A percentile compares a stretch with the other conserved stretches of the same genome.
These are phyloP conservation scores for Arctium lappa DNA, from an alignment of 129 eudicot genomes.

Conservation along the genomic window DNA sequence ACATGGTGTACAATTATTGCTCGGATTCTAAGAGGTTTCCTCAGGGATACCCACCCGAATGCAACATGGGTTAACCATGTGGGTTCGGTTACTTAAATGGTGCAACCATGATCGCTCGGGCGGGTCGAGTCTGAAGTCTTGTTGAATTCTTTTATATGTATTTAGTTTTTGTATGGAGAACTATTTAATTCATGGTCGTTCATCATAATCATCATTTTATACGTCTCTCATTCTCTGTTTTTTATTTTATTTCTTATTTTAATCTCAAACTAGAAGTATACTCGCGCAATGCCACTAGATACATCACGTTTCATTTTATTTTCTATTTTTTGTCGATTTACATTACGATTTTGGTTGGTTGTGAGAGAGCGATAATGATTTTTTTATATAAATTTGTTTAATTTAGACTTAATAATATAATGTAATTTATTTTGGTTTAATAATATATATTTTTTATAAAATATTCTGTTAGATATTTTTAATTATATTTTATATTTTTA, in stretches of 20 bases:
- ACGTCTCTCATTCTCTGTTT: not conserved
- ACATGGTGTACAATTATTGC: slow-evolving; percentile 56
- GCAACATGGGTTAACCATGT: slow-evolving; percentile 11
- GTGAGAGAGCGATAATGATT: no score
- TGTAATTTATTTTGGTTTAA: no score
- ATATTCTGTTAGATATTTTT: no score
- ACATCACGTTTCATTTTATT: no score
- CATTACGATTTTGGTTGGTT: no score
- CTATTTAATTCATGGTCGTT: not conserved
- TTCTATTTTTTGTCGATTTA: no score
- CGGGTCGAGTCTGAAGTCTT: not conserved
- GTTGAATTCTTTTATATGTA: not conserved
- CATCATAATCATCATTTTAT: not conserved
- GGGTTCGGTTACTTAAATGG: not conserved
- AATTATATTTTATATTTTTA: no score
- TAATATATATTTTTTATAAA: no score
- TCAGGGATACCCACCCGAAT: slow-evolving; percentile 44
- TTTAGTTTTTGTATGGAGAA: not conserved
- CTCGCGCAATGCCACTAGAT: no score
- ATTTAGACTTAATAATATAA: no score
- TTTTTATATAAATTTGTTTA: no score
- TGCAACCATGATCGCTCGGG: not conserved
- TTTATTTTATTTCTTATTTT: not conserved
- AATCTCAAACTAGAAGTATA: no score
- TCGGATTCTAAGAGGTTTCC: slow-evolving; percentile 45